phyloP scores from a whole-genome alignment of 2,329 filamentous ascomycete genomes.

The Fusarium azukiicola region DNA sequence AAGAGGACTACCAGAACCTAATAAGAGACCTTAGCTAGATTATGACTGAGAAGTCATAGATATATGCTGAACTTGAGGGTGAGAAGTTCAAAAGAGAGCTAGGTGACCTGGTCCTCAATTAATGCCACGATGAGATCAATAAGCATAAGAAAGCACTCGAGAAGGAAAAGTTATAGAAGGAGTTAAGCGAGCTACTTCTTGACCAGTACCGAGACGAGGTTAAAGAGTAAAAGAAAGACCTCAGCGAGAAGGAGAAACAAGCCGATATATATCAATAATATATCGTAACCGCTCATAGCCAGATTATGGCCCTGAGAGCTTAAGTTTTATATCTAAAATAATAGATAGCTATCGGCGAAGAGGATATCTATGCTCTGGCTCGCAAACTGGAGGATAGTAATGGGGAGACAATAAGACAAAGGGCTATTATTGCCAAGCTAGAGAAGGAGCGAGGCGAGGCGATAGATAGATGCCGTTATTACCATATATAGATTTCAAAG shows the following conservation, averaged over 20 bases:
- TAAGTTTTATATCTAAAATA: slow-evolving; percentile 17
- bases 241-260: slow-evolving; percentile 19
- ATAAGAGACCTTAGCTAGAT: slow-evolving; percentile 9
- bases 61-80: slow-evolving; percentile 9
- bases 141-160: slow-evolving; percentile 7
- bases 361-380: slow-evolving; percentile 15
- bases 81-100: slow-evolving; percentile 15
- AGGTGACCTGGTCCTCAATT: slow-evolving; percentile 11
- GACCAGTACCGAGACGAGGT: slow-evolving; percentile 20
- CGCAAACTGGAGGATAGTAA: slow-evolving; percentile 13
- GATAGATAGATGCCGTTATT: slow-evolving; percentile 20
- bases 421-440: background rate
- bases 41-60: background rate
- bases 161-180: slow-evolving; percentile 9
- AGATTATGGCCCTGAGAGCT: background rate
- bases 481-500: slow-evolving; percentile 8
- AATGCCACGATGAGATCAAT: slow-evolving; percentile 13
- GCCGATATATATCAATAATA: background rate
- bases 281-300: background rate
- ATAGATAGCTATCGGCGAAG: background rate
- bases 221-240: background rate
- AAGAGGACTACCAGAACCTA: slow-evolving; percentile 5
- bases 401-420: slow-evolving; percentile 19
- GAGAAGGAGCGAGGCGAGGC: slow-evolving; percentile 23
- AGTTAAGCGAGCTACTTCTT: slow-evolving; percentile 16